Percentiles rank a stretch among this genome's conserved stretches.
Conservation (phyloP, 139 green algal genomes). For the Desmodesmus armatus region DNA sequence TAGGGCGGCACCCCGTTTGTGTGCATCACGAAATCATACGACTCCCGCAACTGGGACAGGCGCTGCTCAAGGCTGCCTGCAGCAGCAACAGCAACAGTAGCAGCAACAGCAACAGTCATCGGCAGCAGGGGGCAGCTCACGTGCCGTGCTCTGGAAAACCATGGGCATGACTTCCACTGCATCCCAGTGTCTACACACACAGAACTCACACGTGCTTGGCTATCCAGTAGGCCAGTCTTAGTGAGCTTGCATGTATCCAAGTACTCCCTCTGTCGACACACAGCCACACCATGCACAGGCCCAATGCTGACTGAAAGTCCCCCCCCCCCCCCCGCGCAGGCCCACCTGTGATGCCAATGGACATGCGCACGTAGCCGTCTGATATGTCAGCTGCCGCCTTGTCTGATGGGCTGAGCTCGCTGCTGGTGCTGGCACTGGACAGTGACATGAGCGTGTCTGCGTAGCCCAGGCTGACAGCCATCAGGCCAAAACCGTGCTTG, state of each 20-base stretch:
- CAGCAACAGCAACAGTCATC: neutral
- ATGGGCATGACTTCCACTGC: neutral
- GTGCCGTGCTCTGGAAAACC: neutral
- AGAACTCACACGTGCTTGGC: neutral
- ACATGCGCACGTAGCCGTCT: conserved; percentile 72
- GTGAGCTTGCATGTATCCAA: too few species aligned
- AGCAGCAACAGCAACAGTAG: neutral
- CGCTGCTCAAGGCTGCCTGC: conserved; percentile 72
- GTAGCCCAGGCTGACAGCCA: conserved; percentile 83
- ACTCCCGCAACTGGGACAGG: conserved; percentile 68
- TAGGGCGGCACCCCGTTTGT: conserved; percentile 28
- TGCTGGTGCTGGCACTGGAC: conserved; percentile 62
- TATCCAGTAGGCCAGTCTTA: neutral
- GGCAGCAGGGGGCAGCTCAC: neutral
- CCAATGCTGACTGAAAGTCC: neutral
- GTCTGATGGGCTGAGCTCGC: conserved; percentile 65
- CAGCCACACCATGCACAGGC: neutral
- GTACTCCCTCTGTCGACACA: too few species aligned
- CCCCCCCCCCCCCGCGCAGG: too few species aligned
- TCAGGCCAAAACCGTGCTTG: conserved; percentile 76
- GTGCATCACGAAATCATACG: conserved; percentile 49
- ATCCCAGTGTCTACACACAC: neutral
- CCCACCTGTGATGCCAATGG: conserved; percentile 71
- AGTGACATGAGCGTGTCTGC: conserved; percentile 77
- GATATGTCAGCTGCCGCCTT: conserved; percentile 62